Evolutionary conservation across 2,329 filamentous ascomycete species (phyloP).

Genomic region (Diatrype stigma): DNA sequence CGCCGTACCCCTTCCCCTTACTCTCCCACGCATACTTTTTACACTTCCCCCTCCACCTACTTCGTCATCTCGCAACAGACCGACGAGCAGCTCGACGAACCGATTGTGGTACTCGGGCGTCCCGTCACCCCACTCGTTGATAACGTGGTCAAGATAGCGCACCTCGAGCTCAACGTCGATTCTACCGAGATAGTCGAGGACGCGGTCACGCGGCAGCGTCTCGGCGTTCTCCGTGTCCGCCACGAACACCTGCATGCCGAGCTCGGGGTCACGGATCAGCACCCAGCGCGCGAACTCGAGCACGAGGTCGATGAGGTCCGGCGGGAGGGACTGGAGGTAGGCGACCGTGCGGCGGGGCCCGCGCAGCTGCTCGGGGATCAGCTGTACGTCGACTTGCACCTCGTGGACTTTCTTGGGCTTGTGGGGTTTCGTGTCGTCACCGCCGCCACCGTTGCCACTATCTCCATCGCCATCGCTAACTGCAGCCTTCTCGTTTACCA

Average conservation of each 20-base stretch:
- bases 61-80: conserved; percentile 27
- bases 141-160: conserved; percentile 84
- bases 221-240: conserved; percentile 95
- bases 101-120: conserved; percentile 85
- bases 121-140: conserved; percentile 78
- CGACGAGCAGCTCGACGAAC: conserved; percentile 66
- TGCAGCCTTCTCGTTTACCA: not conserved
- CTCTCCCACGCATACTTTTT: conserved; percentile 20
- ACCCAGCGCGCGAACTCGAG: conserved; percentile 92
- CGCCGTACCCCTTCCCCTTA: conserved; percentile 6
- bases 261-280: conserved; percentile 62
- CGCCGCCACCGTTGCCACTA: conserved; percentile 7
- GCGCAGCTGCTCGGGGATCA: conserved; percentile 48
- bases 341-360: conserved; percentile 80
- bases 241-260: conserved; percentile 89
- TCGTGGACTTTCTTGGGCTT: conserved; percentile 21
- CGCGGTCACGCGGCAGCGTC: conserved; percentile 71
- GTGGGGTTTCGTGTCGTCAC: conserved; percentile 25
- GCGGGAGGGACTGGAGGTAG: conserved; percentile 85
- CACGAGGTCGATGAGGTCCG: conserved; percentile 84
- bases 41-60: not conserved
- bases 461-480: no score
- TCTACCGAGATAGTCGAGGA: conserved; percentile 68
- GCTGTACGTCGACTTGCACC: conserved; percentile 1
- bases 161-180: conserved; percentile 71